Conservation (phyloP, 805 yeast species). For the Henningerozyma blattae region DNA sequence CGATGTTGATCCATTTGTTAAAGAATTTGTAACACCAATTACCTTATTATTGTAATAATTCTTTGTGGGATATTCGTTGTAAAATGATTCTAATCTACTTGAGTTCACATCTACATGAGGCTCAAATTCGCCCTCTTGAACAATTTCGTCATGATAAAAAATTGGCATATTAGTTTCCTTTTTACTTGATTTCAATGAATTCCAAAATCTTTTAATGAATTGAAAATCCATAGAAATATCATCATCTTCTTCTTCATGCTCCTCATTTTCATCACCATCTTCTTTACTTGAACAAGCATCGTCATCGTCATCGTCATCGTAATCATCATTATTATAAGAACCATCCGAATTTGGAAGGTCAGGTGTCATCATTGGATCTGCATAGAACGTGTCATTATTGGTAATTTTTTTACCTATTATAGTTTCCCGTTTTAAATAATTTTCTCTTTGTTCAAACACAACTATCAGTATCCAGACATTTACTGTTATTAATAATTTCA, state of each 20-base stretch:
- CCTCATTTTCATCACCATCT: not conserved
- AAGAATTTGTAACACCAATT: no score
- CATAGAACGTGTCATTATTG: constrained; percentile 18
- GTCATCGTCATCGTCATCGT: not conserved
- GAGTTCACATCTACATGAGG: no score
- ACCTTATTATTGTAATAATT: no score
- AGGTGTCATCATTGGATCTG: constrained; percentile 16
- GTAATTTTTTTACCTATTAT: constrained; percentile 22
- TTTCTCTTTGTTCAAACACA: constrained; percentile 19
- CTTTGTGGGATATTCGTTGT: not conserved
- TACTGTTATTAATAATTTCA: constrained; percentile 18
- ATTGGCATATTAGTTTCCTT: no score
- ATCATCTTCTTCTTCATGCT: not conserved
- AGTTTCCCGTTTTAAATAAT: constrained; percentile 15
- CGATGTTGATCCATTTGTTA: no score
- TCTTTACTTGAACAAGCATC: not conserved
- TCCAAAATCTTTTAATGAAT: not conserved
- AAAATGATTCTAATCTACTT: no score
- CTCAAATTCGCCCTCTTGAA: no score
- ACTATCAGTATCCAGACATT: constrained; percentile 25
- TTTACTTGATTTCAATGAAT: not conserved
- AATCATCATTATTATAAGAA: not conserved
- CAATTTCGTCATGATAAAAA: not conserved
- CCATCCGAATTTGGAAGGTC: constrained; percentile 5
- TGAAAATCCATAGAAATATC: not conserved